Evolutionary conservation across 129 eudicot species (phyloP).

Genomic region (Centrapalus pauciflorus): DNA sequence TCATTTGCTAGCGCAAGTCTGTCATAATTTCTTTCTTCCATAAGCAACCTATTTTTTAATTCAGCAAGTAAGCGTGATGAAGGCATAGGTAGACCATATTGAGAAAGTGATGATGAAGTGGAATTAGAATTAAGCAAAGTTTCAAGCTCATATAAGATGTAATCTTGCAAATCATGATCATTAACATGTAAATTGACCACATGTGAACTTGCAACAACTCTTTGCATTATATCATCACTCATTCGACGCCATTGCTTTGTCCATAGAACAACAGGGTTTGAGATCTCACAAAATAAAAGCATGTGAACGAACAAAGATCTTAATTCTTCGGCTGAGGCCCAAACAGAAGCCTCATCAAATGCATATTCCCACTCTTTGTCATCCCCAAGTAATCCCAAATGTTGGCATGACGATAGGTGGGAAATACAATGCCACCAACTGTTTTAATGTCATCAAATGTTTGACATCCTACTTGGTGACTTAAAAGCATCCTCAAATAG

Average conservation of each 20-base stretch:
- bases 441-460: background rate
- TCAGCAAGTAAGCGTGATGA: background rate
- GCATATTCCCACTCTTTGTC: too few species aligned
- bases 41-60: background rate
- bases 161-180: background rate
- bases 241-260: background rate
- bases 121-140: background rate
- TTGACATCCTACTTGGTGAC: background rate
- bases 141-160: background rate
- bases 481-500: background rate
- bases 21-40: background rate
- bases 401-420: too few species aligned
- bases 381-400: too few species aligned
- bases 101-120: background rate
- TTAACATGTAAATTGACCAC: background rate
- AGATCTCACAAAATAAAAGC: background rate
- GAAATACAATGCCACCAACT: background rate
- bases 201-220: too few species aligned
- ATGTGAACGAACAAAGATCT: background rate
- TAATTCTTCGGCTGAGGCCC: background rate
- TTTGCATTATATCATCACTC: background rate
- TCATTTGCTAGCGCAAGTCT: background rate
- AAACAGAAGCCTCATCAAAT: too few species aligned
- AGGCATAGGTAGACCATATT: background rate
- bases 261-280: background rate